Conservation (phyloP, 2,329 filamentous ascomycete species). For the Botrytis squamosa region DNA sequence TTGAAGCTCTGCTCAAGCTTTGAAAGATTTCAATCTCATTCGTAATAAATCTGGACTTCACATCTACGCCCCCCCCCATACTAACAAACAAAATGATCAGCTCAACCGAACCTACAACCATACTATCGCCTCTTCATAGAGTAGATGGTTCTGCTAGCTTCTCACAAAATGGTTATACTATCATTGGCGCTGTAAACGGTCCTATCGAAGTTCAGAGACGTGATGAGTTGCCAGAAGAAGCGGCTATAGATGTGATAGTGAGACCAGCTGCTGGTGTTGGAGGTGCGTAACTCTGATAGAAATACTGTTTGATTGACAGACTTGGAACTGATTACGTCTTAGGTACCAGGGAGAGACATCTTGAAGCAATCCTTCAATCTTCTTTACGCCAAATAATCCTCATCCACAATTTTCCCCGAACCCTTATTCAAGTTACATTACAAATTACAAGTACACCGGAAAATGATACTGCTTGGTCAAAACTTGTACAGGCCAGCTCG, state of each 20-base stretch:
- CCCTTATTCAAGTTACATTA: conserved; percentile 77
- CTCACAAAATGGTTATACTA: conserved; percentile 71
- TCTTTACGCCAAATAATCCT: conserved; percentile 73
- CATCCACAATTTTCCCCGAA: conserved; percentile 71
- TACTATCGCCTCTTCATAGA: conserved; percentile 60
- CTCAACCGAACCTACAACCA: conserved; percentile 46
- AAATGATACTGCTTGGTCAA: conserved; percentile 62
- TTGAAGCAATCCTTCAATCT: conserved; percentile 73
- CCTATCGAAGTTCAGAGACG: conserved; percentile 85
- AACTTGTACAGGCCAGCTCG: conserved; percentile 57
- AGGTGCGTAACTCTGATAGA: conserved; percentile 50
- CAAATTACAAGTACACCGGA: conserved; percentile 70
- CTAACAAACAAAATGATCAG: conserved; percentile 38
- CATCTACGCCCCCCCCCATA: neutral
- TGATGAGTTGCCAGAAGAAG: conserved; percentile 90
- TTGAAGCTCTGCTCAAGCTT: neutral
- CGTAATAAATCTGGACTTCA: neutral
- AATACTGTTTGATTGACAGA: neutral
- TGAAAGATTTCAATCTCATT: conserved; percentile 9
- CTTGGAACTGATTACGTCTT: conserved; percentile 24
- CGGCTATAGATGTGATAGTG: conserved; percentile 84
- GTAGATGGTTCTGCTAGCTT: conserved; percentile 81
- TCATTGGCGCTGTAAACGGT: conserved; percentile 86
- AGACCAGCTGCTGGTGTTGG: conserved; percentile 82
- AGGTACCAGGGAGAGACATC: conserved; percentile 73